Evolutionary conservation across 768 basidiomycete species (phyloP).

Genomic region (Calocybe indica): DNA sequence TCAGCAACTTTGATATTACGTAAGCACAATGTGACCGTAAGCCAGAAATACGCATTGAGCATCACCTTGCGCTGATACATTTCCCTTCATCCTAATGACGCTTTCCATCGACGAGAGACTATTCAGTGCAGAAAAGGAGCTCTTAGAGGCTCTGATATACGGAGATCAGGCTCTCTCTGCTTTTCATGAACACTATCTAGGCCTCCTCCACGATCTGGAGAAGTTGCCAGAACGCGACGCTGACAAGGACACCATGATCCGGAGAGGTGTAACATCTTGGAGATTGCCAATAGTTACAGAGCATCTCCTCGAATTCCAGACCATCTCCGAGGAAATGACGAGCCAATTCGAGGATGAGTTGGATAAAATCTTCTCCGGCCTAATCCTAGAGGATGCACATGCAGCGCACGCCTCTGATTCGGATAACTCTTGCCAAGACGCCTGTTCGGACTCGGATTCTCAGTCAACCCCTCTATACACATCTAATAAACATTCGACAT

Average conservation of each 20-base stretch:
- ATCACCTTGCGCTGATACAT: too few species aligned
- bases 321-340: not conserved
- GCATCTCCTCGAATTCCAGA: slow-evolving; percentile 6
- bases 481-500: too few species aligned
- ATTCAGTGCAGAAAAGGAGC: not conserved
- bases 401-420: too few species aligned
- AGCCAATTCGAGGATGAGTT: slow-evolving; percentile 10
- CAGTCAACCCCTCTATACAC: too few species aligned
- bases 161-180: slow-evolving; percentile 2
- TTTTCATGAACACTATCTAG: slow-evolving; percentile 3
- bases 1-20: too few species aligned
- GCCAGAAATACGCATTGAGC: too few species aligned
- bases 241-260: slow-evolving; percentile 2
- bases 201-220: slow-evolving; percentile 1
- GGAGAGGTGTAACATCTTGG: slow-evolving; percentile 9
- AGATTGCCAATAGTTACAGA: slow-evolving; percentile 9
- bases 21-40: too few species aligned
- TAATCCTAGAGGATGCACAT: not conserved
- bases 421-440: too few species aligned
- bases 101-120: not conserved
- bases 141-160: not conserved
- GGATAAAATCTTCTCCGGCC: slow-evolving; percentile 2
- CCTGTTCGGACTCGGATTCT: too few species aligned
- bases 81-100: too few species aligned
- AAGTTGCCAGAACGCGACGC: too few species aligned